Conservation (phyloP, 495 filamentous ascomycete species). For the Neurospora sp. region DNA sequence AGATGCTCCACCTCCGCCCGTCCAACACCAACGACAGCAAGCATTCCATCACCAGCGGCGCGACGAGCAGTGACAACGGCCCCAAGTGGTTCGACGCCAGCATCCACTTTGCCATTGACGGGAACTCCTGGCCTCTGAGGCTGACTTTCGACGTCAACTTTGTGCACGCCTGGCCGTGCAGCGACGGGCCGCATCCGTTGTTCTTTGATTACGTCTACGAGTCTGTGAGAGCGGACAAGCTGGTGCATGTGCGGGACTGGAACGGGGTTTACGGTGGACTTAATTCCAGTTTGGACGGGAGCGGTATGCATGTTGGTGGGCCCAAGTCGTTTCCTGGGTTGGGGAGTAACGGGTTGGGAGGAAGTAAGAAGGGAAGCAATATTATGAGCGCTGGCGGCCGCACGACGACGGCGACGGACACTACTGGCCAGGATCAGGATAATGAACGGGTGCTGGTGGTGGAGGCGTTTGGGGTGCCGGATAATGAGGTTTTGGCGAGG, state of each 20-base stretch:
- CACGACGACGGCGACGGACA: neutral
- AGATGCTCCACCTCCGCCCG: conserved; percentile 46
- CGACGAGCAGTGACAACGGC: conserved; percentile 6
- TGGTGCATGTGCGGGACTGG: conserved; percentile 55
- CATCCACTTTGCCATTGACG: conserved; percentile 57
- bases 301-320: neutral
- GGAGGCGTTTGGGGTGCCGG: conserved; percentile 56
- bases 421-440: conserved; percentile 17
- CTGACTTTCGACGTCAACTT: conserved; percentile 57
- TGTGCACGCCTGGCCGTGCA: conserved; percentile 55
- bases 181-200: conserved; percentile 57
- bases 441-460: conserved; percentile 55
- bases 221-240: conserved; percentile 43
- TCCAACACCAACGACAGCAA: conserved; percentile 7
- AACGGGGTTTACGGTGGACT: conserved; percentile 22
- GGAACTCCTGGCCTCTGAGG: conserved; percentile 50
- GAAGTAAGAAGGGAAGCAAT: neutral
- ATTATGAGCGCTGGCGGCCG: neutral
- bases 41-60: neutral
- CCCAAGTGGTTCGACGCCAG: conserved; percentile 49
- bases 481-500: conserved; percentile 64
- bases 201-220: conserved; percentile 57
- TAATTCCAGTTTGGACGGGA: neutral
- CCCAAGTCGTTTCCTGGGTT: neutral
- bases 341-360: neutral